Conservation (phyloP, 352 stramenopile genomes). For the Pythium diclinum region DNA sequence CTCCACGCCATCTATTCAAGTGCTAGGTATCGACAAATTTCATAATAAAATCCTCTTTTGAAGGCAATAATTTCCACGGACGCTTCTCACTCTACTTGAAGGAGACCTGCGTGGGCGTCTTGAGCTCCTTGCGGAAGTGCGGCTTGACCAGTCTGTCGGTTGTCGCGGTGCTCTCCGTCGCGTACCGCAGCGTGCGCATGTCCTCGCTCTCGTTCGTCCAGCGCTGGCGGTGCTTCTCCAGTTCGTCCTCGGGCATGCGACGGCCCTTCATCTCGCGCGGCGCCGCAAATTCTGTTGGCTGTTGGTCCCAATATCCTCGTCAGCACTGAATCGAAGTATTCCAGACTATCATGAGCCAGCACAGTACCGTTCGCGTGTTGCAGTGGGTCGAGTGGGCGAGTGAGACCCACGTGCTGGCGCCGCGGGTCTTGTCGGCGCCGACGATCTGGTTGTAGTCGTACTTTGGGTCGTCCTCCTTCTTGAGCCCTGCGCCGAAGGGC, state of each 20-base stretch:
- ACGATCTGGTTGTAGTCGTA: conserved; percentile 73
- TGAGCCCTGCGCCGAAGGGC: conserved; percentile 52
- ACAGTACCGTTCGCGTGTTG: conserved; percentile 41
- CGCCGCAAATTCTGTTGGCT: conserved; percentile 63
- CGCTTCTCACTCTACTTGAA: conserved; percentile 51
- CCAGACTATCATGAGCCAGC: neutral
- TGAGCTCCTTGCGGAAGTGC: conserved; percentile 61
- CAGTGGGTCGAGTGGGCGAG: conserved; percentile 53
- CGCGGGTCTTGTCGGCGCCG: conserved; percentile 54
- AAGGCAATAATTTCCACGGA: neutral
- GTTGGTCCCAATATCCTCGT: neutral
- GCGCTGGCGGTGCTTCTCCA: conserved; percentile 53
- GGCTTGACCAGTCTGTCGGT: conserved; percentile 45
- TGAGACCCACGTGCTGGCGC: conserved; percentile 49
- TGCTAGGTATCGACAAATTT: conserved; percentile 2
- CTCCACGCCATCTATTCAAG: conserved; percentile 2
- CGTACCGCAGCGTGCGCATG: conserved; percentile 51
- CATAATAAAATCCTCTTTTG: conserved; percentile 7
- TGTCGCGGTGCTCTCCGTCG: conserved; percentile 49
- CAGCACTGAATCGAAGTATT: neutral
- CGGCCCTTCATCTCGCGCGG: conserved; percentile 55
- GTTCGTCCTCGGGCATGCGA: conserved; percentile 41
- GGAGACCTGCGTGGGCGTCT: conserved; percentile 42
- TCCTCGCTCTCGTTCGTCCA: conserved; percentile 62
- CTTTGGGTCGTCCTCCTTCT: conserved; percentile 45